These are phyloP conservation scores for Sphaerobolus stellatus DNA, from an alignment of 1,284 basidiomycete genomes.

Conservation along the genomic window DNA sequence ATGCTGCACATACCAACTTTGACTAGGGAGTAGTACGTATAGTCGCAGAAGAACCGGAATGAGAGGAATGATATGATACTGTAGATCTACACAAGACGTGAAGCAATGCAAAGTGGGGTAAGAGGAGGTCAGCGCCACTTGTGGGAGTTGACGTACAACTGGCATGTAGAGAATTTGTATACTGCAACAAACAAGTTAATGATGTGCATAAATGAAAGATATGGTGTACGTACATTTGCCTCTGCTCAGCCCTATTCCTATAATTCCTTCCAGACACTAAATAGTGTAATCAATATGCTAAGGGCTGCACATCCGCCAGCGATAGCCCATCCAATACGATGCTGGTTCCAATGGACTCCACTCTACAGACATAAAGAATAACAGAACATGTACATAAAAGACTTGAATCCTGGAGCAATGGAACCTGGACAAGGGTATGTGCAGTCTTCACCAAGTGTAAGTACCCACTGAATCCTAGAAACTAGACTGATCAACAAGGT, in stretches of 20 bases:
- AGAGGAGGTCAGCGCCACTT: not conserved
- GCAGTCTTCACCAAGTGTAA: no score
- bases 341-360: slow-evolving; percentile 30
- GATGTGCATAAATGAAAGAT: not conserved
- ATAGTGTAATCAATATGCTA: slow-evolving; percentile 56
- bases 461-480: slow-evolving; percentile 57
- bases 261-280: slow-evolving; percentile 68
- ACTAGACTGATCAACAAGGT: slow-evolving; percentile 50
- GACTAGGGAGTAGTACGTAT: slow-evolving; percentile 79
- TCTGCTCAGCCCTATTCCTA: slow-evolving; percentile 63
- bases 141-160: slow-evolving; percentile 34
- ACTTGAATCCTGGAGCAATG: no score
- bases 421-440: no score
- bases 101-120: not conserved
- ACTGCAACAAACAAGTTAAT: slow-evolving; percentile 32
- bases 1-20: slow-evolving; percentile 69
- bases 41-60: slow-evolving; percentile 79
- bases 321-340: slow-evolving; percentile 74
- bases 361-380: slow-evolving; percentile 6
- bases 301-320: slow-evolving; percentile 61
- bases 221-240: slow-evolving; percentile 62
- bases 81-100: no score
- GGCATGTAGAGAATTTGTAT: slow-evolving; percentile 80
- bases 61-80: slow-evolving; percentile 87
- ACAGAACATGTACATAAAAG: not conserved